These are phyloP conservation scores for Trichoderma gamsii DNA, from an alignment of 495 filamentous ascomycete species.

Conservation along the genomic window DNA sequence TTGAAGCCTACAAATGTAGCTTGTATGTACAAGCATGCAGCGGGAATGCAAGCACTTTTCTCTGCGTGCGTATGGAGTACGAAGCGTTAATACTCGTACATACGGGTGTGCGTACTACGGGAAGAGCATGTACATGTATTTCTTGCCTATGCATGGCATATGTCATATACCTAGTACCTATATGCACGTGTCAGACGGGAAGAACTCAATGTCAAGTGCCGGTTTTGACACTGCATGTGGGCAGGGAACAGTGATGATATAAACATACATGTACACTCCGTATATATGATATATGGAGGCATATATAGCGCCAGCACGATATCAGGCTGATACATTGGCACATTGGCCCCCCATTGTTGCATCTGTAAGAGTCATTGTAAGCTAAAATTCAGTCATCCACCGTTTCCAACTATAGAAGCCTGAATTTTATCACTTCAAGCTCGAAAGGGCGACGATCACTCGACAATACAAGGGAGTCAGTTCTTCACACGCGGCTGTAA, in stretches of 20 bases:
- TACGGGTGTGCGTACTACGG: neutral
- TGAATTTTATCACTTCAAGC: neutral
- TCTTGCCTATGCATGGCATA: constrained; percentile 7
- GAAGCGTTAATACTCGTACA: neutral
- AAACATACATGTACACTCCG: neutral
- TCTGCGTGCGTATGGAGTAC: neutral
- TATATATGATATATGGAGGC: neutral
- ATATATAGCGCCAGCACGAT: neutral
- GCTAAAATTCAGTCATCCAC: neutral
- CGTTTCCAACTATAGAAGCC: neutral
- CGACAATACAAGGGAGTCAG: neutral
- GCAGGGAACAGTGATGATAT: neutral
- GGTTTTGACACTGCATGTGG: neutral
- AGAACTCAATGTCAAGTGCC: neutral
- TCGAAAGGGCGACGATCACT: neutral
- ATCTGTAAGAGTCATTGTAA: neutral
- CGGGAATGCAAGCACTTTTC: neutral
- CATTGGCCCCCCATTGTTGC: neutral
- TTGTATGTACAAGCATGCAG: neutral
- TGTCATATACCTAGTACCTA: neutral
- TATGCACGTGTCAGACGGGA: constrained; percentile 5
- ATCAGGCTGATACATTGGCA: neutral
- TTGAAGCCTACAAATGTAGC: neutral
- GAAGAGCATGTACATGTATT: neutral
- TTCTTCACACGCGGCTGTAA: neutral